Percentiles rank a stretch among this genome's conserved stretches.
Conservation (phyloP, 495 filamentous ascomycete species). For the Lepidopterella palustris region DNA sequence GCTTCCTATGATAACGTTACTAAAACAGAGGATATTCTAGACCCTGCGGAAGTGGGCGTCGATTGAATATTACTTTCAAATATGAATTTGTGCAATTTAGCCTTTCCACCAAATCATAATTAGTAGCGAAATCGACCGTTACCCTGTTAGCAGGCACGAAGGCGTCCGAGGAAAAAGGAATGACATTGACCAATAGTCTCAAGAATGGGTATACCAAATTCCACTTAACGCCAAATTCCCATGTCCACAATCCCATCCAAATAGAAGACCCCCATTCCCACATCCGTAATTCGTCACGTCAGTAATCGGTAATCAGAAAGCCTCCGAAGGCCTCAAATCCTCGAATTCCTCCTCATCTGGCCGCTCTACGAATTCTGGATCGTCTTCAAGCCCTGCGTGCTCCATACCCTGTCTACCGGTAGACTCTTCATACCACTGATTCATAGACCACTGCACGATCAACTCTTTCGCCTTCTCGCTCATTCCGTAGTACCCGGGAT, state of each 20-base stretch:
- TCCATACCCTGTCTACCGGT: conserved; percentile 9
- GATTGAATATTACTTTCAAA: too few species aligned
- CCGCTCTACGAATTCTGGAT: conserved; percentile 19
- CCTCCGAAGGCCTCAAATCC: conserved; percentile 9
- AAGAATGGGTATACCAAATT: not conserved
- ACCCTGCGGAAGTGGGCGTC: too few species aligned
- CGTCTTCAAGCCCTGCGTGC: conserved; percentile 10
- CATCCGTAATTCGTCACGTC: not conserved
- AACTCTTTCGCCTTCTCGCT: conserved; percentile 58
- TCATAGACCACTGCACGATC: conserved; percentile 51
- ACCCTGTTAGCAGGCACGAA: too few species aligned
- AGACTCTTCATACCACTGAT: conserved; percentile 27
- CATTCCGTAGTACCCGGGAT: conserved; percentile 70
- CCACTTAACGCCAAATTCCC: not conserved
- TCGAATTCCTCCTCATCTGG: conserved; percentile 18
- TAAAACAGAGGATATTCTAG: too few species aligned
- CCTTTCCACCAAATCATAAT: too few species aligned
- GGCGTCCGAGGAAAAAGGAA: not conserved
- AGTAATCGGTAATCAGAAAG: not conserved
- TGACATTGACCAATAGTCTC: not conserved
- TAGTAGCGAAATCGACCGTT: too few species aligned
- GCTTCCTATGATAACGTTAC: too few species aligned
- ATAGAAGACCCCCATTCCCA: not conserved
- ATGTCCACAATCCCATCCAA: too few species aligned
- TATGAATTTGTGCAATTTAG: too few species aligned